A percentile compares a stretch with the other conserved stretches of the same genome.
phyloP scores from a whole-genome alignment of 257 asterid genomes.

The Fraxinus anomala region DNA sequence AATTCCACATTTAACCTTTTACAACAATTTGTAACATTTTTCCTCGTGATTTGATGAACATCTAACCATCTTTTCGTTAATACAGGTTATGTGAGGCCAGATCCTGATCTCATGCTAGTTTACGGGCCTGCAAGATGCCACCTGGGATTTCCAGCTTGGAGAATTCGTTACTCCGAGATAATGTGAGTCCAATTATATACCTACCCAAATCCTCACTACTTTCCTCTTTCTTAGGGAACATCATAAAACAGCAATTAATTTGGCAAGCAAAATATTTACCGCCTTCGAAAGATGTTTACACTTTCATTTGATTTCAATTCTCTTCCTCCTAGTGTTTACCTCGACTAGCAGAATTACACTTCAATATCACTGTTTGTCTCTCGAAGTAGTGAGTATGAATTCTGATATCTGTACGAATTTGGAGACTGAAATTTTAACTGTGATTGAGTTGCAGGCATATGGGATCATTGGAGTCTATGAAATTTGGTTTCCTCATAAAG shows the following conservation, averaged over 20 bases:
- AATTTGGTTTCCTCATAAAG: constrained; percentile 68
- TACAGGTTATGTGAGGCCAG: constrained; percentile 66
- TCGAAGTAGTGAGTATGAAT: too few relatives aligned
- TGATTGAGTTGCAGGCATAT: constrained; percentile 50
- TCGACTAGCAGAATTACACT: too few relatives aligned
- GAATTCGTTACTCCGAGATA: constrained; percentile 91
- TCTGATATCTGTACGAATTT: not conserved
- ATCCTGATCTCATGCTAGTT: constrained; percentile 85
- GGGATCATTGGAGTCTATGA: constrained; percentile 68
- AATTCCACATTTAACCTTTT: constrained; percentile 1
- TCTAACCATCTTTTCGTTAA: constrained; percentile 27
- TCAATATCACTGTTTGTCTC: too few relatives aligned
- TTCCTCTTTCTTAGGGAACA: constrained; percentile 2
- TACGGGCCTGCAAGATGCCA: constrained; percentile 94
- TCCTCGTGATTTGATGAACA: constrained; percentile 21
- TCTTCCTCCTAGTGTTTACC: too few relatives aligned
- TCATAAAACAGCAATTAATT: not conserved
- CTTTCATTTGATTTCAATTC: not conserved
- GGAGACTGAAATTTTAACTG: not conserved
- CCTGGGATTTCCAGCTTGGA: constrained; percentile 95
- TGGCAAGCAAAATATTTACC: not conserved
- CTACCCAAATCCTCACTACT: constrained; percentile 1
- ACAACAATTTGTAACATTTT: constrained; percentile 10
- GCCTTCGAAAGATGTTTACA: not conserved
- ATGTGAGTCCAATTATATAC: constrained; percentile 56